phyloP scores from a whole-genome alignment of 1,139 yeast species.

The Pichia sp. region DNA sequence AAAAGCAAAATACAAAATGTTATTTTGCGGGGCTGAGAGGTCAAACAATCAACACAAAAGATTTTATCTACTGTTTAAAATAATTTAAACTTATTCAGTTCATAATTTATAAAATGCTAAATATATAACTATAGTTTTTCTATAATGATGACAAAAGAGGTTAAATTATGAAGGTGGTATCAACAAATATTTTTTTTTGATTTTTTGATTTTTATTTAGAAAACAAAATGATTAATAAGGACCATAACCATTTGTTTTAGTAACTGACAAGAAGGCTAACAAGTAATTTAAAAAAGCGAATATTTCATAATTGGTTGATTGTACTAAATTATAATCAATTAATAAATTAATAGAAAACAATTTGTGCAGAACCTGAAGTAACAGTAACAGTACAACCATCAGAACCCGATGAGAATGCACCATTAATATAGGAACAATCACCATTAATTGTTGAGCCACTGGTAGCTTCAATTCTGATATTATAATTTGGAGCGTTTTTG shows the following conservation, averaged over 20 bases:
- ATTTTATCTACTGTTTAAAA: too few relatives aligned
- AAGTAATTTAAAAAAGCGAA: not conserved
- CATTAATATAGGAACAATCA: slow-evolving; percentile 73
- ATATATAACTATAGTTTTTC: not conserved
- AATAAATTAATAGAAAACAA: slow-evolving; percentile 45
- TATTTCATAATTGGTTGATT: not conserved
- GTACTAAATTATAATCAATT: not conserved
- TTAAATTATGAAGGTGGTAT: not conserved
- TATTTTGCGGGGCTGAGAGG: too few relatives aligned
- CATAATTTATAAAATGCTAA: not conserved
- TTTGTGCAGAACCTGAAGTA: slow-evolving; percentile 70
- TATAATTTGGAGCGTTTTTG: slow-evolving; percentile 68
- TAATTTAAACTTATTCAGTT: not conserved
- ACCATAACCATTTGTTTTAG: not conserved
- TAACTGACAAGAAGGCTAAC: not conserved
- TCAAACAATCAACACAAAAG: too few relatives aligned
- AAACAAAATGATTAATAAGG: not conserved
- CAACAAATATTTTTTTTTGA: not conserved
- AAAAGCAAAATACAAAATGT: too few relatives aligned
- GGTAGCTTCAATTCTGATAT: slow-evolving; percentile 74
- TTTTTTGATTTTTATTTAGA: not conserved
- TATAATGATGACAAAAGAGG: not conserved
- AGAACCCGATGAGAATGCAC: slow-evolving; percentile 58
- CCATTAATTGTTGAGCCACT: slow-evolving; percentile 62
- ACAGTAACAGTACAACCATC: slow-evolving; percentile 96